These are phyloP conservation scores for Penicillium roqueforti DNA, from an alignment of 495 filamentous ascomycete species.

Conservation along the genomic window DNA sequence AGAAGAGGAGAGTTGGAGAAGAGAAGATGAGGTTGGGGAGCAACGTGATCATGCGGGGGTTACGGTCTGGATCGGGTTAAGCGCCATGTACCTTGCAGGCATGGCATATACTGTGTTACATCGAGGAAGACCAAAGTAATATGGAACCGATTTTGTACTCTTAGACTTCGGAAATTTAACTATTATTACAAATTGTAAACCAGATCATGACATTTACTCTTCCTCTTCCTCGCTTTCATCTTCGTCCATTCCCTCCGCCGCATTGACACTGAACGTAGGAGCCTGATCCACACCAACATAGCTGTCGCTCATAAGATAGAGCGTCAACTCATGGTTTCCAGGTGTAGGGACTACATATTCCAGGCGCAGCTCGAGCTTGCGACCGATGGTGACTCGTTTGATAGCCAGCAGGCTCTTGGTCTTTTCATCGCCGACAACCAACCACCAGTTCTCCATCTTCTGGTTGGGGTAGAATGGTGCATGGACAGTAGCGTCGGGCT, in stretches of 20 bases:
- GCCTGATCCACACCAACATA: slow-evolving; percentile 98
- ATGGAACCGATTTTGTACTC: slow-evolving; percentile 17
- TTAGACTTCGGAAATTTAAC: slow-evolving; percentile 7
- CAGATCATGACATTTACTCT: slow-evolving; percentile 35
- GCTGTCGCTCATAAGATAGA: slow-evolving; percentile 96
- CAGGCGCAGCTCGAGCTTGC: slow-evolving; percentile 69
- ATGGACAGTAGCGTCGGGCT: slow-evolving; percentile 81
- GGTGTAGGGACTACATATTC: slow-evolving; percentile 84
- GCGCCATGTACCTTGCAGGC: slow-evolving; percentile 1
- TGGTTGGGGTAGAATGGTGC: slow-evolving; percentile 89
- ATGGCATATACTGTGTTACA: neutral
- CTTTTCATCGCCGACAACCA: slow-evolving; percentile 85
- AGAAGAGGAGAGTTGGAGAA: slow-evolving; percentile 14
- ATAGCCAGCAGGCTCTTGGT: slow-evolving; percentile 84
- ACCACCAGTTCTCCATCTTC: slow-evolving; percentile 98
- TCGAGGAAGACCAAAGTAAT: neutral
- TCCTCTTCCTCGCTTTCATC: slow-evolving; percentile 83
- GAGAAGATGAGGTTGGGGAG: slow-evolving; percentile 6
- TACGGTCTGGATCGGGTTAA: slow-evolving; percentile 1
- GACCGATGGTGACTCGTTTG: slow-evolving; percentile 86
- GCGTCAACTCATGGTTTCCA: slow-evolving; percentile 81
- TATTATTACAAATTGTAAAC: slow-evolving; percentile 23
- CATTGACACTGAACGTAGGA: slow-evolving; percentile 77
- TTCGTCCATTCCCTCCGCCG: slow-evolving; percentile 91
- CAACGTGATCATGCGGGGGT: slow-evolving; percentile 21